Conservation (phyloP, 2,329 filamentous ascomycete species). For the Xylaria arbuscula region DNA sequence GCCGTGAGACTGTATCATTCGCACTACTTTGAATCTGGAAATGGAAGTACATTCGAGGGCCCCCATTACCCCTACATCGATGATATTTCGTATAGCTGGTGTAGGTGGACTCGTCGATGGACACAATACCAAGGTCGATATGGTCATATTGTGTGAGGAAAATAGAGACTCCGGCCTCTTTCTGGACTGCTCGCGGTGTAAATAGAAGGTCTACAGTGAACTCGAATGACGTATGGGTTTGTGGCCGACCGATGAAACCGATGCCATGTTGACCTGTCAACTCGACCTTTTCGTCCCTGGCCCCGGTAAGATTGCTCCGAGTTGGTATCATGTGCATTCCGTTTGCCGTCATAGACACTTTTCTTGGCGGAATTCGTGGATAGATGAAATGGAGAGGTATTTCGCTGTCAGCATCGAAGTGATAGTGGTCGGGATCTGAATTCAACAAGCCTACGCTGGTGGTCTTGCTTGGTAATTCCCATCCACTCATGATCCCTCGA, state of each 20-base stretch:
- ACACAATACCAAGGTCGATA: conserved; percentile 1
- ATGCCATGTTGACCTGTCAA: conserved; percentile 2
- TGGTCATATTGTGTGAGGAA: conserved; percentile 4
- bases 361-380: neutral
- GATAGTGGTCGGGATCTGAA: conserved; percentile 1
- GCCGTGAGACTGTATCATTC: neutral
- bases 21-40: conserved; percentile 3
- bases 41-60: conserved; percentile 3
- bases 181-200: neutral
- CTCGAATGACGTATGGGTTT: conserved; percentile 1
- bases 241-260: conserved; percentile 2
- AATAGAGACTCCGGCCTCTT: conserved; percentile 3
- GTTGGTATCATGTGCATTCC: conserved; percentile 1
- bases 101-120: neutral
- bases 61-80: neutral
- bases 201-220: neutral
- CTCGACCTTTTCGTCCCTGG: neutral
- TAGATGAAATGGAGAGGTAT: conserved; percentile 3
- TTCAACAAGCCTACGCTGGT: neutral
- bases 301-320: conserved; percentile 3
- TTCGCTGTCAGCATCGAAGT: conserved; percentile 1
- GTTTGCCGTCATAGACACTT: neutral
- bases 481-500: conserved; percentile 4
- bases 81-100: neutral
- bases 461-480: neutral